Base-by-base conservation (phyloP, 2,329 filamentous ascomycete genomes). In the Thielaviopsis populi region DNA sequence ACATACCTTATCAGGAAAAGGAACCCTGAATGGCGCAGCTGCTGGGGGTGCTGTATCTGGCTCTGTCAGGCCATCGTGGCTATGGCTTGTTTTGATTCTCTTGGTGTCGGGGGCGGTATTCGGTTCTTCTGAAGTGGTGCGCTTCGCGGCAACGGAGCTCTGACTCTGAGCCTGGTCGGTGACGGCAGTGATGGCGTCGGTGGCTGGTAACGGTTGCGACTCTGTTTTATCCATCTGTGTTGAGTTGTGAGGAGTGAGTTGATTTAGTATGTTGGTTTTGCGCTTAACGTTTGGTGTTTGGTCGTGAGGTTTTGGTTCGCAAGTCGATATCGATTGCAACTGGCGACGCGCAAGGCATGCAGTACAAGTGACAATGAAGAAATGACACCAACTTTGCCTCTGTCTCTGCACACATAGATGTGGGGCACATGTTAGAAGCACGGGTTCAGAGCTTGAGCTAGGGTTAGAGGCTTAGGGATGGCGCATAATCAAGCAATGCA, bases 41-140 rank as follows among this genome's bases (percentile, higher is more conserved):
- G 50, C 30, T 56, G 53, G 15, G n/a, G 53, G 53, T n/a, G 17
- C 53, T 8, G 53, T 5, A n/a, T 56, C 17, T 37, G 17, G 27
- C n/a, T 56, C 42, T 46, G n/a, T 19, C n/a, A 19, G n/a, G 15
- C 42, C 53, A 56, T 56, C 53, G 30, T 33, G 24, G 10, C 53
- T 33, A 33, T 56, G 53, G 53, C 53, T 56, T 33, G 53, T 56
- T 56, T 56, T 56, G 10, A 56, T 33, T 30, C 53, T 3, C n/a
- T 56, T 56, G 8, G 53, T 56, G n/a, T 56, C 53, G 6, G 53
- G 53, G n/a, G 53, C 53, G n/a, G 53, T n/a, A 37, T 30, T 56
- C 7, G 53, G 53, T 37, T 56, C 53, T 56, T 56, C 53, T 11
- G 53, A 56, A n/a, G 53, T 56, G 33, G 53, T 37, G 53, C 53